Base-by-base conservation (phyloP, 345 rosid species). In the Erysimum cheiranthoides region DNA sequence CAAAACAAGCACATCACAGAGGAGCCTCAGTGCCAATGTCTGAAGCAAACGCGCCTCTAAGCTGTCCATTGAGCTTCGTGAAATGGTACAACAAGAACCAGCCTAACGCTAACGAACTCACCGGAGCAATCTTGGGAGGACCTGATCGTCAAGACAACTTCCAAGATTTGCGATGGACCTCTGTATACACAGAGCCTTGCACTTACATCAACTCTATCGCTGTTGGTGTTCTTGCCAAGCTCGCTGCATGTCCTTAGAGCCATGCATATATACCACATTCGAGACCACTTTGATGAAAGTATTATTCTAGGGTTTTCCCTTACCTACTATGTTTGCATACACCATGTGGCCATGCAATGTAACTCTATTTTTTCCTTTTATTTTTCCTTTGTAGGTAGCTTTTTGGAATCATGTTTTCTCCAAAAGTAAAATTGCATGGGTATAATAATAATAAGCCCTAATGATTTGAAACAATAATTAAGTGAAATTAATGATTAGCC, bases 71-170 rank as follows among this genome's bases (percentile, higher is more conserved):
- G 88, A 94, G 93, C 84, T 94, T 94, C 58, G 81, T 68, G 10
- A 34, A 80, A 10, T 94, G 84, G 82, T 86, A 70, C 81, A 72
- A 75, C 38, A 82, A 71, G 67, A 61, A 85, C 39, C 25, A 10
- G 6, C 89, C 97, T 10, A 95, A 95, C 78, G 79, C 90, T 13
- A 88, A 95, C 60, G 93, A 86, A 82, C 85, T 92, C 12, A 90
- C 97, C 0, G 97, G 97, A 4, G 97, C 97, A 17, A 82, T 92
- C 46, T 70, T 95, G 1, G 99, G 99, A 6, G 99, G 99, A 60
- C 99, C 97, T 4, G 97, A 95, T 79, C 82, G 78, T 31, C 46
- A 74, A 32, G 99, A 92, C 70, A 39, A 83, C 5, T 95, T 90
- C 74, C 77, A 67, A 0, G 99, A 95, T 75, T 56, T 83, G 28